Evolutionary conservation across 306 rosid genomes (phyloP), one percentile per base, ranked within the genome.

Genomic region (Casuarina glauca): DNA sequence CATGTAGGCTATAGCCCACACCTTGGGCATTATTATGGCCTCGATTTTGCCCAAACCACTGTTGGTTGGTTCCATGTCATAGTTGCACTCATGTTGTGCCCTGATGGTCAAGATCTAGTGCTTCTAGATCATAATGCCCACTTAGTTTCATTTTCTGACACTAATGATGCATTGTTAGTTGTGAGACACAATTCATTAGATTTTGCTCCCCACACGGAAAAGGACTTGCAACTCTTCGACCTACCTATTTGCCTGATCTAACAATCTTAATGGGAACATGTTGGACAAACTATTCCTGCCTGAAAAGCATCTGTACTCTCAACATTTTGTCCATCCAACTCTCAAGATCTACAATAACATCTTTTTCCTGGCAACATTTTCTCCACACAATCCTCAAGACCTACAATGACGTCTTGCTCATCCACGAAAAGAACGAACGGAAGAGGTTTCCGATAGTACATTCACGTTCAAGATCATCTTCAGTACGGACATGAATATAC

Each of bases 41-140:
- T 36, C 38, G 69, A 63, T 6, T 63, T 19, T 44, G 26, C 19
- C 9, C 48, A 66, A 58, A 66, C 71, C 35, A 17, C 71, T 42
- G 35, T 66, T 66, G 50, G 50, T 66, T 66, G 71, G 71, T 66
- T 42, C 71, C 71, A 66, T 42, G 71, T 42, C 71, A 66, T 66
- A 42, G 50, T 66, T 66, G 49, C 70, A 66, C 70, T 66, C 70
- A 66, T 39, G 70, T 16, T 64, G 50, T 66, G 43, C 36, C 71
- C 71, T 66, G 32, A 32, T 42, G 68, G 68, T 12, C 12, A 66
- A 66, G 42, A 38, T 17, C 32, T 42, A 66, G 50, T 66, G 71
- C 71, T 42, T 16, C 50, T 42, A 66, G 12, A 66, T n/a, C 50
- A 46, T 66, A 66, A 66, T 66, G 71, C 35, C 71, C 71, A 66